Percentiles rank a stretch among this genome's conserved stretches.
These are phyloP conservation scores for Leccinum fibrillosum DNA, from an alignment of 768 basidiomycete genomes.

Conservation along the genomic window DNA sequence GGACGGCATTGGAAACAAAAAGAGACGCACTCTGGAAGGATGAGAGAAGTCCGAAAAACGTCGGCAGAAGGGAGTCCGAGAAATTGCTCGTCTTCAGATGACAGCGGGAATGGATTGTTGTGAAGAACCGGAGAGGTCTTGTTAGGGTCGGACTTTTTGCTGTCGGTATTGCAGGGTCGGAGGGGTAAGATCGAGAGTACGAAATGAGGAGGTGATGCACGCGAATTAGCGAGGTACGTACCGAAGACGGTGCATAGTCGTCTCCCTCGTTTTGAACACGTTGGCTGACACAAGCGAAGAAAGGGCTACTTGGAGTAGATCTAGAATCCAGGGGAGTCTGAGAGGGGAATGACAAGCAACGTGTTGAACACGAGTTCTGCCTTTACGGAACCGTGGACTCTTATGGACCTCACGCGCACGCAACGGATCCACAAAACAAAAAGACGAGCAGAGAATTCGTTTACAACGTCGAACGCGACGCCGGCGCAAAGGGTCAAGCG, in stretches of 20 bases:
- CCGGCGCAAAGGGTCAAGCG: not conserved
- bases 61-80: conserved; percentile 62
- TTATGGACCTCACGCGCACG: not conserved
- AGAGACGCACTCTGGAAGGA: conserved; percentile 74
- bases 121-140: conserved; percentile 46
- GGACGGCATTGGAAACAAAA: conserved; percentile 1
- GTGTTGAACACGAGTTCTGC: conserved; percentile 71
- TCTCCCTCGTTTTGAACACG: conserved; percentile 68
- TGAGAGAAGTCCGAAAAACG: conserved; percentile 85
- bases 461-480: not conserved
- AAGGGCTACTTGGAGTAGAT: conserved; percentile 32
- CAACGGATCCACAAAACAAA: not conserved
- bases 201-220: conserved; percentile 25
- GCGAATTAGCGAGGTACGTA: conserved; percentile 42
- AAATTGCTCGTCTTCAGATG: conserved; percentile 38
- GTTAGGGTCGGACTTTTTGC: conserved; percentile 73
- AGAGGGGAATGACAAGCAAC: conserved; percentile 51
- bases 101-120: conserved; percentile 26
- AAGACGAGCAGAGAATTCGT: not conserved
- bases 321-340: conserved; percentile 15
- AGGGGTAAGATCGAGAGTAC: conserved; percentile 22
- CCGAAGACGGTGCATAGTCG: conserved; percentile 79
- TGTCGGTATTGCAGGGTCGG: conserved; percentile 34
- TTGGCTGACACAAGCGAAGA: conserved; percentile 38
- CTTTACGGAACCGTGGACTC: conserved; percentile 30